Evolutionary conservation across 805 yeast genomes (phyloP), one percentile per base, ranked within the genome.

Genomic region (Millerago galiae): DNA sequence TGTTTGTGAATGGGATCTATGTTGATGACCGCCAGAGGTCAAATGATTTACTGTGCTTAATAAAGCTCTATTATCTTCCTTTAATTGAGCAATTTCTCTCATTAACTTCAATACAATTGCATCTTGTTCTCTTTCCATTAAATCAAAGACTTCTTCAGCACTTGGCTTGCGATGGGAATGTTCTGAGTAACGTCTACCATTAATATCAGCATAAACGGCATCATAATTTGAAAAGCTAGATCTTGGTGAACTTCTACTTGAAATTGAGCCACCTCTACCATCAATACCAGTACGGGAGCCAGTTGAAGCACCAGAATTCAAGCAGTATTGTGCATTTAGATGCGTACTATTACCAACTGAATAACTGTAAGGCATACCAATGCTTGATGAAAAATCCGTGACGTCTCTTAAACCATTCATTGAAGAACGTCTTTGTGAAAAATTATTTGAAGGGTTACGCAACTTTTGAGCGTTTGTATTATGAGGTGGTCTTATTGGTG

Each of bases 111-210:
- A 63, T 15, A 82, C 89, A 18, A 81, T 79, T 3, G 84, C 86
- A 54, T 83, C 90, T 57, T 83, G 89, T 60, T 83, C 88, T 40
- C 79, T 68, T 52, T 83, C 90, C 79, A 83, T 75, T 29, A 70
- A 56, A 54, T 78, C 80, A 31, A 78, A 70, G 15, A 75, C 66
- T 47, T 75, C 74, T 25, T 72, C 81, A 8, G 69, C 65, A 31
- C 62, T 63, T 32, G 65, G 59, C 34, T 53, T 40, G 17, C 42
- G 31, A 39, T 40, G 35, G 14, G 47, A 14, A 4, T 43, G 42
- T 34, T 53, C 56, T 18, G 52, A 46, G 37, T 46, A 50, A 25
- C 55, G 52, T 40, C 57, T 47, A 16, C 37, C 40, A 3, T 46
- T 33, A 13, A 48, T 29, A 4, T 44, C 43, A 28, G 39, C 32